Percentiles rank a stretch among this genome's conserved stretches.
phyloP scores from a whole-genome alignment of 2,329 filamentous ascomycete species.

The Colletotrichum sp. region DNA sequence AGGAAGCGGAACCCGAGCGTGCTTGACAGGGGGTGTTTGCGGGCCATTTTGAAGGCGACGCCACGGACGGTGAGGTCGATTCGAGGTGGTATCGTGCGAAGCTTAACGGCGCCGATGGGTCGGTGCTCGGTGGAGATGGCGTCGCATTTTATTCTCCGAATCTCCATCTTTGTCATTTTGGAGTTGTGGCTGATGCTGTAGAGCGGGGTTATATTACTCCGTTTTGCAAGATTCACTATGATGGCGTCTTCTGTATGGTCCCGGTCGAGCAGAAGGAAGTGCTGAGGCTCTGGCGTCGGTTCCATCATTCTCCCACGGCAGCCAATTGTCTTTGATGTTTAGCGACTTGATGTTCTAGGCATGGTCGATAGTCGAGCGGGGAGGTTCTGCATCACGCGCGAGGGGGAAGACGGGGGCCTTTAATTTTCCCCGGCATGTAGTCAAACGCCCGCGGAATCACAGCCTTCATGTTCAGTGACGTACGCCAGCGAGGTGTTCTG shows the following conservation, averaged over 20 bases:
- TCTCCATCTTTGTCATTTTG: conserved; percentile 14
- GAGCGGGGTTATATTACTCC: background rate
- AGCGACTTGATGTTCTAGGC: background rate
- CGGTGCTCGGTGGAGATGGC: background rate
- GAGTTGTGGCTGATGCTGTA: conserved; percentile 3
- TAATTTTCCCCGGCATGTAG: background rate
- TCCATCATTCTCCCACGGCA: background rate
- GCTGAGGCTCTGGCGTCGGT: background rate
- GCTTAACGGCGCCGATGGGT: background rate
- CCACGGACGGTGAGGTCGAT: conserved; percentile 14
- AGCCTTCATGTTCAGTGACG: background rate
- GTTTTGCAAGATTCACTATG: background rate
- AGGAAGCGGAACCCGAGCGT: conserved; percentile 11
- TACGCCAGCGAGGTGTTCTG: background rate
- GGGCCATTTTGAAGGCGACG: conserved; percentile 9
- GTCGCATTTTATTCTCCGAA: background rate
- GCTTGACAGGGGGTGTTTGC: conserved; percentile 8
- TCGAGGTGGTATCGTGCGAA: conserved; percentile 9
- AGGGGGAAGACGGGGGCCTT: background rate
- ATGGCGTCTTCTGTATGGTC: background rate
- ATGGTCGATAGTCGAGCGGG: background rate
- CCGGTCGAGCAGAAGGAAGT: background rate
- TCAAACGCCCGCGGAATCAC: background rate
- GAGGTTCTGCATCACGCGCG: accelerated
- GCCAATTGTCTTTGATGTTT: background rate